phyloP scores from a whole-genome alignment of 805 yeast genomes.

The Torulaspora maleeae region DNA sequence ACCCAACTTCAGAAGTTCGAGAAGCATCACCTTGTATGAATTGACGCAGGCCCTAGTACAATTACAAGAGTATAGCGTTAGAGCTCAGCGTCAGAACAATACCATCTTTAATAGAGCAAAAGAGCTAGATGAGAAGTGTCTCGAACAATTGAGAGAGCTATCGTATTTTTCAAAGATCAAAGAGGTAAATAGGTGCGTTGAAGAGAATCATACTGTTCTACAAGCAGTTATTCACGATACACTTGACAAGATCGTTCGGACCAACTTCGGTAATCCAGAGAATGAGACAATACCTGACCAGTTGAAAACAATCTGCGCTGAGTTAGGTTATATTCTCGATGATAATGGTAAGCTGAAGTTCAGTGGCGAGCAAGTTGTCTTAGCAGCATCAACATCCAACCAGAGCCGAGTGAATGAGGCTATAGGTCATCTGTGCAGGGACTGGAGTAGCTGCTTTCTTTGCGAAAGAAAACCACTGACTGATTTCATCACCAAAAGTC shows the following conservation, averaged over 20 bases:
- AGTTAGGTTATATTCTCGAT: slow-evolving; percentile 29
- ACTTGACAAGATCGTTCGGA: slow-evolving; percentile 27
- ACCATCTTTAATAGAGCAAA: slow-evolving; percentile 20
- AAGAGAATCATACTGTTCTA: slow-evolving; percentile 46
- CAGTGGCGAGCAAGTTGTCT: slow-evolving; percentile 2
- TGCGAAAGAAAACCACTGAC: slow-evolving; percentile 51
- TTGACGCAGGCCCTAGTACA: slow-evolving; percentile 14
- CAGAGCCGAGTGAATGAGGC: slow-evolving; percentile 56
- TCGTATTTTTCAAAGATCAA: slow-evolving; percentile 54
- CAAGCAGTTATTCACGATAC: slow-evolving; percentile 42
- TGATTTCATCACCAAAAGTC: slow-evolving; percentile 45
- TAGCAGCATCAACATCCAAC: slow-evolving; percentile 19
- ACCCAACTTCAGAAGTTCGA: slow-evolving; percentile 3
- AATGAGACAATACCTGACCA: slow-evolving; percentile 42
- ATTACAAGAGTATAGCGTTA: slow-evolving; percentile 17
- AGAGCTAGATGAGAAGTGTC: slow-evolving; percentile 7
- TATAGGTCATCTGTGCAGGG: slow-evolving; percentile 71
- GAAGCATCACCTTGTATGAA: slow-evolving; percentile 11
- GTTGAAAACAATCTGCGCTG: slow-evolving; percentile 35
- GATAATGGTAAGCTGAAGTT: slow-evolving; percentile 5
- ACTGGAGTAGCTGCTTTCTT: slow-evolving; percentile 57
- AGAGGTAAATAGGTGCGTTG: slow-evolving; percentile 44
- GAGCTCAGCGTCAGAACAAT: slow-evolving; percentile 22
- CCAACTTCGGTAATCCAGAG: slow-evolving; percentile 7
- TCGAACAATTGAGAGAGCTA: slow-evolving; percentile 35